phyloP scores from a whole-genome alignment of 805 yeast species.

The Teunomyces pallodes region DNA sequence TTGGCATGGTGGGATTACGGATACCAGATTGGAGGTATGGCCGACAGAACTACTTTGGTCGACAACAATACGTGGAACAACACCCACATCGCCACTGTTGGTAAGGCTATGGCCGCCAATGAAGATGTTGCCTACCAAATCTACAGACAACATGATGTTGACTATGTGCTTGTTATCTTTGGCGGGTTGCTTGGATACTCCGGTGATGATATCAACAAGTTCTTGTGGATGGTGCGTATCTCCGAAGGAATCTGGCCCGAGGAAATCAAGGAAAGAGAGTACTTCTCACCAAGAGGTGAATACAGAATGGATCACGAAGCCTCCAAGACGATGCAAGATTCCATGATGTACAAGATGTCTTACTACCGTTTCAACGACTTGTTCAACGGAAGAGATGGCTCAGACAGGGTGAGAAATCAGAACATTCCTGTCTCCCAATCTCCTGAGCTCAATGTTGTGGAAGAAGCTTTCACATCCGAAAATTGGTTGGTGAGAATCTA shows the following conservation, averaged over 20 bases:
- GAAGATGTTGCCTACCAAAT: constrained; percentile 89
- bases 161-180: constrained; percentile 86
- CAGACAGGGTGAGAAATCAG: constrained; percentile 89
- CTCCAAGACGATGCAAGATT: constrained; percentile 79
- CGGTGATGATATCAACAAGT: constrained; percentile 96
- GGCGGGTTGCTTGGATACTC: constrained; percentile 93
- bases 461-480: constrained; percentile 92
- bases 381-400: constrained; percentile 57
- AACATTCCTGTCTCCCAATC: constrained; percentile 51
- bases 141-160: constrained; percentile 88
- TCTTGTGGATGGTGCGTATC: constrained; percentile 97
- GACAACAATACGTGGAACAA: constrained; percentile 99
- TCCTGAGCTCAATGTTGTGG: constrained; percentile 66
- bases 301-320: constrained; percentile 84
- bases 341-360: constrained; percentile 92
- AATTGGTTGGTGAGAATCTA: constrained; percentile 96
- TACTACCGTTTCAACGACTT: constrained; percentile 81
- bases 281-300: constrained; percentile 82
- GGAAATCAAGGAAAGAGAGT: constrained; percentile 84
- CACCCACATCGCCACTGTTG: constrained; percentile 98
- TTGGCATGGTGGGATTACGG: constrained; percentile 99
- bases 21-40: constrained; percentile 99
- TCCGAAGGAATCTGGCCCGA: constrained; percentile 99
- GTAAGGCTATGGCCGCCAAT: constrained; percentile 91
- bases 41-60: constrained; percentile 96